Evolutionary conservation across 768 basidiomycete species (phyloP), one percentile per base, ranked within the genome.

Genomic region (Dendrothele bispora): DNA sequence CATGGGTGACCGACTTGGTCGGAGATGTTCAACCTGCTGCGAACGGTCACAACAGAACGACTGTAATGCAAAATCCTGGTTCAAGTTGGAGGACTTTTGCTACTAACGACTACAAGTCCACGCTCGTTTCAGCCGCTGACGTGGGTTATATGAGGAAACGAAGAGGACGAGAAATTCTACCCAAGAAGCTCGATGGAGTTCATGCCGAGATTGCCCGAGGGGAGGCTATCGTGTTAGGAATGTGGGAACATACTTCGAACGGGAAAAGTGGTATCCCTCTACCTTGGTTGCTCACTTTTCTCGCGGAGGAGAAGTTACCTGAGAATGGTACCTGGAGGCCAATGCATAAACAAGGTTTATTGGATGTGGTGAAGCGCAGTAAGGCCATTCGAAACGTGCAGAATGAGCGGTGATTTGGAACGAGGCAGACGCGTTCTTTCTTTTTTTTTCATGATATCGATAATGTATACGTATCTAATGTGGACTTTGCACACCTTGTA

Each of bases 141-240:
- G 70, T 84, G 12, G 81, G 77, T 2, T 65, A 71, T 18, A 72
- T 77, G 7, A 71, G 84, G 2, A 60, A 81, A 2, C 69, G 79
- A 42, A 65, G 84, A 20, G 82, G 85, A 52, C 68, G 63, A 14
- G 58, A 67, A 25, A 77, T 63, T 7, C 58, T 61, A 2, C 65
- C 68, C 0, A 39, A 20, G n/a, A 39, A 47, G 24, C 57, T 85
- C 22, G 73, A 75, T 41, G 43, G 55, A 4, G 32, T 80, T 4
- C 80, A 82, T 50, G 72, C 74, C 2, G 81, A 83, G 63, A 75
- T 86, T 45, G 84, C 84, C 2, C 73, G 83, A 3, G 84, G 83
- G 15, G 84, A 87, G 63, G 80, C 77, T 0, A 77, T 86, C 42
- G 77, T 84, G 7, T 65, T 84, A 12, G 82, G 80, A 1, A 69